Conservation (phyloP, 805 yeast species). For the Jamesozyma hellenica region DNA sequence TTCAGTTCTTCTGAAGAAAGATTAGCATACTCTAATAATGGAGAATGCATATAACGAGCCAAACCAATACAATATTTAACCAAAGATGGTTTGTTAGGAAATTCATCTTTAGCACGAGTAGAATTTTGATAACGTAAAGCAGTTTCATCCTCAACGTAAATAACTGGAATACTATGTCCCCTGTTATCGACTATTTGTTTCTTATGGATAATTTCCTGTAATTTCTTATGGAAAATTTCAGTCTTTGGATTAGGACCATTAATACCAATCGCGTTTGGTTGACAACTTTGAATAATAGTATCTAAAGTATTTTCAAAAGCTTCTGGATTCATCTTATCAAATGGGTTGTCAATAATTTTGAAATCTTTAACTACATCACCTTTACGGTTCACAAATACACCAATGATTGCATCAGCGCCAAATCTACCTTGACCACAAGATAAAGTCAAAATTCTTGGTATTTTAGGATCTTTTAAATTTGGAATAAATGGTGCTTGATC, state of each 20-base stretch:
- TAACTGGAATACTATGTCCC: constrained; percentile 49
- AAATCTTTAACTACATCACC: constrained; percentile 69
- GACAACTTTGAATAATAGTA: constrained; percentile 47
- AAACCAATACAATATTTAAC: constrained; percentile 79
- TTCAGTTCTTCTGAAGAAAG: constrained; percentile 59
- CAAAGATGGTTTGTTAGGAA: constrained; percentile 72
- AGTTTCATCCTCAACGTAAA: constrained; percentile 88
- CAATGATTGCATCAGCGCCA: constrained; percentile 77
- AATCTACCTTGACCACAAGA: constrained; percentile 80
- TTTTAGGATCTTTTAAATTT: constrained; percentile 66
- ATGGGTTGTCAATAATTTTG: constrained; percentile 68
- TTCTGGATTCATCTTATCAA: constrained; percentile 37
- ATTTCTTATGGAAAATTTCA: constrained; percentile 46
- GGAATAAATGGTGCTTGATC: constrained; percentile 95
- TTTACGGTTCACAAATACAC: constrained; percentile 64
- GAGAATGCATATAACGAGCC: constrained; percentile 87
- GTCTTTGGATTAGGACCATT: constrained; percentile 78
- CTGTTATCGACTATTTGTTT: constrained; percentile 48
- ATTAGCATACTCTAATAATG: constrained; percentile 81
- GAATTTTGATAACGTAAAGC: constrained; percentile 83
- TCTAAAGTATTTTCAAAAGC: constrained; percentile 59
- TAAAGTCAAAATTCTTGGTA: constrained; percentile 73
- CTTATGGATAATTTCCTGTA: constrained; percentile 46
- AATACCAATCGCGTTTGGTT: constrained; percentile 84
- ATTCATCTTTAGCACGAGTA: constrained; percentile 61